phyloP scores from a whole-genome alignment of 768 basidiomycete species.

The Tubosaeta sp. region DNA sequence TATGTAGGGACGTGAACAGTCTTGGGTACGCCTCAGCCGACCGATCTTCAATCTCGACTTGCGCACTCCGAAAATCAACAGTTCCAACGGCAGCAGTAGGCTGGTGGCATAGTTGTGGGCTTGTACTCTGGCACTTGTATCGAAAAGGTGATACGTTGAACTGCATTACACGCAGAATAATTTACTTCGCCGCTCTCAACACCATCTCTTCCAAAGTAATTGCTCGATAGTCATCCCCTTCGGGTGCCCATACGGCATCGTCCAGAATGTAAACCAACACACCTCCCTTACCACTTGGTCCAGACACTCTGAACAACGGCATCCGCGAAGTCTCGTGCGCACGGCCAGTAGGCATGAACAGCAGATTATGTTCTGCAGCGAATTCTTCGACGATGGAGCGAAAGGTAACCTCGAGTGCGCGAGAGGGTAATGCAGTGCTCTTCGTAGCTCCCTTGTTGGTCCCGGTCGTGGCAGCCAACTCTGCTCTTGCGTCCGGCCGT shows the following conservation, averaged over 20 bases:
- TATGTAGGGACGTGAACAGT: no score
- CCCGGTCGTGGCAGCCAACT: slow-evolving; percentile 34
- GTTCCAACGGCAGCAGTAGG: no score
- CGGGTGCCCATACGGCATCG: slow-evolving; percentile 89
- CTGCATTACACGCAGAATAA: background rate
- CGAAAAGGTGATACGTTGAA: background rate
- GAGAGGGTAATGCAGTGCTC: slow-evolving; percentile 40
- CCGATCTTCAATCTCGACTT: no score
- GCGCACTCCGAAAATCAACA: no score
- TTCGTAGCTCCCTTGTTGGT: slow-evolving; percentile 29
- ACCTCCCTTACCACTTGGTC: slow-evolving; percentile 81
- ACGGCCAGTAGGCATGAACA: slow-evolving; percentile 85
- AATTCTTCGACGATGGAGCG: slow-evolving; percentile 88
- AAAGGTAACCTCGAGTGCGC: slow-evolving; percentile 85
- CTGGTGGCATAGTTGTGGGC: no score
- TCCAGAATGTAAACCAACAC: slow-evolving; percentile 86
- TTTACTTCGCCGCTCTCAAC: slow-evolving; percentile 43
- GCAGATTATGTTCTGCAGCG: slow-evolving; percentile 77
- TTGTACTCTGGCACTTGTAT: no score
- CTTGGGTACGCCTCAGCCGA: no score
- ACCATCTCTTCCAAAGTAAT: slow-evolving; percentile 91
- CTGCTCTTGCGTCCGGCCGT: slow-evolving; percentile 62
- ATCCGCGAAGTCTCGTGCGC: slow-evolving; percentile 83
- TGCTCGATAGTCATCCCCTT: slow-evolving; percentile 64
- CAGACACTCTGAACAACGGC: slow-evolving; percentile 85